These are phyloP conservation scores for Mucor lusitanicus DNA, from an alignment of 371 early-diverging fungal species.

Conservation along the genomic window DNA sequence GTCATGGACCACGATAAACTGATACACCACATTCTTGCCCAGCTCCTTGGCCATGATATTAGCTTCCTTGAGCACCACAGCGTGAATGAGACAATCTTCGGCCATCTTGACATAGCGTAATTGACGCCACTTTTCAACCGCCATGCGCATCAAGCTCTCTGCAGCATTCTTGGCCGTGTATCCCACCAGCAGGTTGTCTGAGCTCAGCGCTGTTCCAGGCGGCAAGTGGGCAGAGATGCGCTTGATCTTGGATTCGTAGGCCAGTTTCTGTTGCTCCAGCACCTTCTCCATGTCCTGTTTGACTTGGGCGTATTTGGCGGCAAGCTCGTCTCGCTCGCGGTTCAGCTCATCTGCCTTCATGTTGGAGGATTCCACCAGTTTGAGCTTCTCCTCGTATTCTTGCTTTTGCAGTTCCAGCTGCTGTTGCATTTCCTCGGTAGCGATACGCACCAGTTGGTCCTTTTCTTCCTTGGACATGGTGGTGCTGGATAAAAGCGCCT, in stretches of 20 bases:
- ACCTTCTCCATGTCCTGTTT: conserved; percentile 53
- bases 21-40: conserved; percentile 73
- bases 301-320: conserved; percentile 35
- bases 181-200: conserved; percentile 34
- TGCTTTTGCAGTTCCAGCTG: conserved; percentile 50
- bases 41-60: conserved; percentile 82
- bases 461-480: conserved; percentile 20
- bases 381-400: conserved; percentile 55
- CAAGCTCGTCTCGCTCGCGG: conserved; percentile 22
- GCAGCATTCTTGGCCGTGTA: conserved; percentile 43
- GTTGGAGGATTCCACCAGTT: conserved; percentile 28
- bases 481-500: background rate
- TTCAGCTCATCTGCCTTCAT: conserved; percentile 13
- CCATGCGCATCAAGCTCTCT: conserved; percentile 33
- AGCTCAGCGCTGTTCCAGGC: conserved; percentile 27
- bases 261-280: conserved; percentile 51
- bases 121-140: conserved; percentile 56
- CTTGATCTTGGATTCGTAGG: conserved; percentile 55
- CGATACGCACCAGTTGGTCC: conserved; percentile 14
- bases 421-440: conserved; percentile 49
- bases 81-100: conserved; percentile 64
- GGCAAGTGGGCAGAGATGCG: conserved; percentile 46
- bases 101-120: conserved; percentile 68
- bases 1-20: conserved; percentile 70
- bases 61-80: conserved; percentile 76